Conservation (phyloP, 1,139 yeast genomes). For the Geotrichum siamense region DNA sequence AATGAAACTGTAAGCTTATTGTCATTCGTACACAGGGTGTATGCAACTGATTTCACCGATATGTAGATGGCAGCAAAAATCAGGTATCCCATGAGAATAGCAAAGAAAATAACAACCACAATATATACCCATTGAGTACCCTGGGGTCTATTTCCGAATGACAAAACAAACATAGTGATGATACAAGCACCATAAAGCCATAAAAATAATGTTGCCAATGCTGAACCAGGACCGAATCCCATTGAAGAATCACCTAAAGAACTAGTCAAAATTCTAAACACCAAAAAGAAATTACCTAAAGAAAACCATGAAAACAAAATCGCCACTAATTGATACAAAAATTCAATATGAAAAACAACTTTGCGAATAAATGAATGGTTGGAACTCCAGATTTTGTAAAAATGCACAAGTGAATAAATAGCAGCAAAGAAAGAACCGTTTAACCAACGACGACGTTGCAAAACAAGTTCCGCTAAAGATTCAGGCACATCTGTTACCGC, state of each 20-base stretch:
- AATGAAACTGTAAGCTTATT: conserved; percentile 42
- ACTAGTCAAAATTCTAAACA: conserved; percentile 66
- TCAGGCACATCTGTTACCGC: conserved; percentile 87
- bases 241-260: conserved; percentile 54
- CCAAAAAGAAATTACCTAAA: conserved; percentile 68
- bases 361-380: conserved; percentile 58
- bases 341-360: conserved; percentile 58
- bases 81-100: conserved; percentile 86
- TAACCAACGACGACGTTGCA: conserved; percentile 79
- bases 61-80: conserved; percentile 81
- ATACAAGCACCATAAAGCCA: conserved; percentile 87
- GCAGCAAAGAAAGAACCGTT: conserved; percentile 84
- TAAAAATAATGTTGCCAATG: conserved; percentile 69
- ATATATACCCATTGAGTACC: conserved; percentile 81
- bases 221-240: conserved; percentile 62
- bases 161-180: conserved; percentile 80
- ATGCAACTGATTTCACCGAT: conserved; percentile 64
- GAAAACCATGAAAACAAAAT: conserved; percentile 75
- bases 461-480: conserved; percentile 58
- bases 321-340: conserved; percentile 58
- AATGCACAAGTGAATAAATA: conserved; percentile 63
- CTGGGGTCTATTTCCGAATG: conserved; percentile 91
- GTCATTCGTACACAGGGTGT: conserved; percentile 37
- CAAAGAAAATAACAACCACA: conserved; percentile 79
- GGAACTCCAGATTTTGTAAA: conserved; percentile 63